A percentile compares a stretch with the other conserved stretches of the same genome.
Conservation (phyloP, 2,329 filamentous ascomycete genomes). For the Penicillium sp. region DNA sequence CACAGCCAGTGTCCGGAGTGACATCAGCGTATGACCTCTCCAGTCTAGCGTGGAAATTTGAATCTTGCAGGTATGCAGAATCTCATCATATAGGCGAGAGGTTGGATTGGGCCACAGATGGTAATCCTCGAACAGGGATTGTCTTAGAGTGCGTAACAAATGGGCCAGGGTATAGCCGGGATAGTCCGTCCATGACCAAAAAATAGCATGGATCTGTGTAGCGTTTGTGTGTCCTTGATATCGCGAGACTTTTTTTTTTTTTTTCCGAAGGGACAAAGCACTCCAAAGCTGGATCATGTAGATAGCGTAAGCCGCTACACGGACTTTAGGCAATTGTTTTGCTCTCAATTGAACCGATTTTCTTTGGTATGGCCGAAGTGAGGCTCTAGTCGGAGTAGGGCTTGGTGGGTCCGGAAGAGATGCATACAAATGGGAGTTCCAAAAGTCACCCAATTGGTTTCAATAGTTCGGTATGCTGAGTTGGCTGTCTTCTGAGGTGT, state of each 20-base stretch:
- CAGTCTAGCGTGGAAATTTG: conserved; percentile 13
- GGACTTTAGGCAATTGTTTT: conserved; percentile 6
- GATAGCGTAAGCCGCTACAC: conserved; percentile 11
- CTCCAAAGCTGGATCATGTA: conserved; percentile 7
- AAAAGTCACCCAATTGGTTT: background rate
- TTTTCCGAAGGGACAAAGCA: conserved; percentile 20
- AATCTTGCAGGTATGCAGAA: conserved; percentile 9
- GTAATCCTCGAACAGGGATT: conserved; percentile 22
- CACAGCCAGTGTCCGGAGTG: conserved; percentile 19
- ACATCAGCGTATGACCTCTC: conserved; percentile 11
- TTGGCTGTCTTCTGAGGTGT: background rate
- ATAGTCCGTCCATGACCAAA: conserved; percentile 22
- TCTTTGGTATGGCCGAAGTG: background rate
- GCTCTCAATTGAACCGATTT: background rate
- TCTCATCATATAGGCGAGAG: conserved; percentile 3
- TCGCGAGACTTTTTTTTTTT: conserved; percentile 13
- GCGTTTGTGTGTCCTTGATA: conserved; percentile 11
- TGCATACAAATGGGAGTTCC: background rate
- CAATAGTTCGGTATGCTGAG: background rate
- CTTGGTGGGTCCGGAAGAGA: background rate
- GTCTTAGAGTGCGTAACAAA: conserved; percentile 17
- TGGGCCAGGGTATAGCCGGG: conserved; percentile 17
- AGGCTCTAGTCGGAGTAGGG: background rate
- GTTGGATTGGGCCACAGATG: conserved; percentile 11
- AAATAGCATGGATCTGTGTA: conserved; percentile 22